Base-by-base conservation (phyloP, 331 rosid species). In the Telfairia occidentalis region DNA sequence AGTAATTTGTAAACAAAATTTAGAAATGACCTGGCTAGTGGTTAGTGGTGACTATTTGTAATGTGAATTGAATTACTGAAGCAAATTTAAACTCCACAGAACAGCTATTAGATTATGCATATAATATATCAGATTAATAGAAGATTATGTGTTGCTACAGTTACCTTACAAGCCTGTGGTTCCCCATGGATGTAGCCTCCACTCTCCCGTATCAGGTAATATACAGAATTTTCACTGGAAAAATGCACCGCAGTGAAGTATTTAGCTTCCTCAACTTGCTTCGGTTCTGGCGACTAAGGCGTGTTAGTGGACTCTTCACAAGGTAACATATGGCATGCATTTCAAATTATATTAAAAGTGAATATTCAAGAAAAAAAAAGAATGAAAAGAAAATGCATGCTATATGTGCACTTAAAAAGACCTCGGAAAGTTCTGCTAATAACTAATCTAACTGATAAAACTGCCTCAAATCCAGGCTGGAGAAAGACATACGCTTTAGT, bases 221-320 rank as follows among this genome's bases (percentile, higher is more conserved):
- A 61, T 37, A 74, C 84, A 84, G 80, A 85, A 71, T 91, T 76
- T 19, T 83, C 60, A 82, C 86, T 0, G 88, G 90, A 65, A 71
- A 73, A 30, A 30, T 29, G 38, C 77, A 52, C 34, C 71, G 54
- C 5, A 75, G 78, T 35, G 80, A 74, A 40, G 74, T 76, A 38
- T 91, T 91, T 53, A 87, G 90, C 64, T 86, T 91, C 83, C 86
- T 91, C 76, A 86, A 86, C 82, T 55, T 89, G 89, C 96, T 94
- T 64, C 85, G 97, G 59, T 88, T 91, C 21, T 94, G 98, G 98
- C 87, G 97, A 67, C 86, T 94, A 66, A 79, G 92, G 59, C 97
- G 86, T 5, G 95, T 91, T 50, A 83, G 96, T 65, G 82, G 88
- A 80, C 76, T 91, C 80, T 93, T 93, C 78, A 9, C 85, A 32